Base-by-base conservation (phyloP, 352 stramenopile species). In the Phytophthora aleatoria region DNA sequence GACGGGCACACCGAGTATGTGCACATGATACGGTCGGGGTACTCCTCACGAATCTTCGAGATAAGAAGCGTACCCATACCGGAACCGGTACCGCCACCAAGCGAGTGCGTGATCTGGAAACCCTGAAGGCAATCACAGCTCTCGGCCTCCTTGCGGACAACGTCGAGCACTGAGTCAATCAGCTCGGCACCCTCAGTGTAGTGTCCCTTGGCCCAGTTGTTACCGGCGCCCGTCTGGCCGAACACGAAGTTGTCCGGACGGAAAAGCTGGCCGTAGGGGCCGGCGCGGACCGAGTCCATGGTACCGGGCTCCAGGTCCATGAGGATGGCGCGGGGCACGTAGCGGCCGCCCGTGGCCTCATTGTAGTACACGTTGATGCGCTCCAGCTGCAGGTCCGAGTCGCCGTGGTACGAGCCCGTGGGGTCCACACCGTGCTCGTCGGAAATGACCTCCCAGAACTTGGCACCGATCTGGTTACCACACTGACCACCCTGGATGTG, bases 331-430 rank as follows among this genome's bases (percentile, higher is more conserved):
- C 97, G 94, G 36, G 97, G 97, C 69, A 99, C 97, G 66, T 99
- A 99, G 53, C 97, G 93, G 57, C 96, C 97, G 52, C 89, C 92
- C 49, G 95, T 98, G 53, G 95, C 97, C 85, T 99, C 97, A 71
- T 99, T 99, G 91, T 98, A 99, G 88, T 99, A 99, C 55, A 99
- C 97, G 68, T 99, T 98, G 83, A 99, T 99, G 73, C 97, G 92
- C 73, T 99, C 89, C 48, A 99, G 85, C 83, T 99, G 97, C 41
- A 98, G 71, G 66, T 98, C 91, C 43, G 96, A 99, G 87, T 99
- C 96, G 52, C 96, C 96, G 71, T 97, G 80, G 83, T 99, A 99
- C 57, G 71, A 85, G 73, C 96, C 96, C 38, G 85, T 95, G 15
- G 85, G 82, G 73, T 97, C 84, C 63, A 99, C 94, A 50, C 95